phyloP scores from a whole-genome alignment of 352 stramenopile genomes.

The Phytophthora macrochlamydospora region DNA sequence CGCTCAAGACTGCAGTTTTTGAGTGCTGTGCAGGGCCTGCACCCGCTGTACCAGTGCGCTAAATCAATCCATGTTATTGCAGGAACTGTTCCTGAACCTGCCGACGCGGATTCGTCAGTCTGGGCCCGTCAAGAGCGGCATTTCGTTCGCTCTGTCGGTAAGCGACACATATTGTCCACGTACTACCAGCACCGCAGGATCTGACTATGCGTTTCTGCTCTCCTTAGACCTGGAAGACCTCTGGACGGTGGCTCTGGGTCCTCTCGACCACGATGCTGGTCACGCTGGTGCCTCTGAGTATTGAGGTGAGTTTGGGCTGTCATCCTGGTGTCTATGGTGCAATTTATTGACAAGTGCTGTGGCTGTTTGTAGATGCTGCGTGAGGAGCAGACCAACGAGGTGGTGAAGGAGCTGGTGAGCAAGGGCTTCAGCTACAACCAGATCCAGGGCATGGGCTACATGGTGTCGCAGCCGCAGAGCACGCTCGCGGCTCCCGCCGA shows the following conservation, averaged over 20 bases:
- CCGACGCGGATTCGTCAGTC: slow-evolving; percentile 72
- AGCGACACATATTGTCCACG: not conserved
- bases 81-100: slow-evolving; percentile 77
- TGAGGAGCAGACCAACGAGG: slow-evolving; percentile 86
- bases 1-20: not conserved
- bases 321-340: not conserved
- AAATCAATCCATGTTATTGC: slow-evolving; percentile 1
- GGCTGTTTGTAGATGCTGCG: slow-evolving; percentile 57
- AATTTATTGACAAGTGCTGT: slow-evolving; percentile 1
- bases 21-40: no score
- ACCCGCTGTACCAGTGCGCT: not conserved
- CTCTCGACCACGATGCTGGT: slow-evolving; percentile 85
- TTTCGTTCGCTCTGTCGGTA: slow-evolving; percentile 65
- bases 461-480: slow-evolving; percentile 68
- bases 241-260: slow-evolving; percentile 79
- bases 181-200: not conserved
- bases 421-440: slow-evolving; percentile 88
- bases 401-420: slow-evolving; percentile 79
- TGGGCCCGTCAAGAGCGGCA: slow-evolving; percentile 59
- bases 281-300: slow-evolving; percentile 84
- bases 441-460: slow-evolving; percentile 87
- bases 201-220: slow-evolving; percentile 13
- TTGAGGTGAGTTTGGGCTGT: slow-evolving; percentile 62
- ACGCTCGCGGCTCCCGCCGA: slow-evolving; percentile 51
- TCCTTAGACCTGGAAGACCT: slow-evolving; percentile 58